Conservation (phyloP, 2,329 filamentous ascomycete genomes). For the Aureobasidium sp. region DNA sequence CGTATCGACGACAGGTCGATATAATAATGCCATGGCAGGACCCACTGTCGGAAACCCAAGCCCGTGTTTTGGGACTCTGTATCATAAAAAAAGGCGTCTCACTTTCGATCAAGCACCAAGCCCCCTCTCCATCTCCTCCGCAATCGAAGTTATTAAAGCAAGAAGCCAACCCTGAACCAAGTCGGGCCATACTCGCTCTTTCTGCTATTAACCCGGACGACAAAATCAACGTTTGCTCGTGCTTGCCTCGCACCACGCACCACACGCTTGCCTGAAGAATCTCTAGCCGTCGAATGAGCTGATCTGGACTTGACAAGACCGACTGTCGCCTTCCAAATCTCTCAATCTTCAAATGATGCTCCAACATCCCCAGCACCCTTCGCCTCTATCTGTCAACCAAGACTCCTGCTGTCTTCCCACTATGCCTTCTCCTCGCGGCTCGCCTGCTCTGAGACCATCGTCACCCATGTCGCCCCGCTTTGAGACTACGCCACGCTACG, state of each 20-base stretch:
- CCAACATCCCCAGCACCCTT: conserved; percentile 7
- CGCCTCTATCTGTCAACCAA: background rate
- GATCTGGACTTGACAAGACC: background rate
- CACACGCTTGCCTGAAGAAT: background rate
- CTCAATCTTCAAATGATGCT: background rate
- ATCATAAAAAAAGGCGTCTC: conserved; percentile 4
- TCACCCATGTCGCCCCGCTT: conserved; percentile 26
- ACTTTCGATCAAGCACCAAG: conserved; percentile 7
- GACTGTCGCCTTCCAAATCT: background rate
- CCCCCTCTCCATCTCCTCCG: background rate
- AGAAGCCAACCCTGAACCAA: background rate
- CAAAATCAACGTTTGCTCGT: background rate
- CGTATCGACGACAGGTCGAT: conserved; percentile 4
- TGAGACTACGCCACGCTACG: conserved; percentile 21
- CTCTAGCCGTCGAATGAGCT: background rate
- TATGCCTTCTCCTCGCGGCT: conserved; percentile 27
- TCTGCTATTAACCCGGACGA: background rate
- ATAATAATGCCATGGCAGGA: conserved; percentile 8
- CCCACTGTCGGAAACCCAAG: background rate
- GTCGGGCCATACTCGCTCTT: background rate
- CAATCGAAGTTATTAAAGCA: background rate
- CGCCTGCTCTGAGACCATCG: conserved; percentile 24
- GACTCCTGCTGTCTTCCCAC: conserved; percentile 9
- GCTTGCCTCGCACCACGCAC: conserved; percentile 1
- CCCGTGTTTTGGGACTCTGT: background rate